These are phyloP conservation scores for Polyporus arcularius DNA, from an alignment of 768 basidiomycete species.

Conservation along the genomic window DNA sequence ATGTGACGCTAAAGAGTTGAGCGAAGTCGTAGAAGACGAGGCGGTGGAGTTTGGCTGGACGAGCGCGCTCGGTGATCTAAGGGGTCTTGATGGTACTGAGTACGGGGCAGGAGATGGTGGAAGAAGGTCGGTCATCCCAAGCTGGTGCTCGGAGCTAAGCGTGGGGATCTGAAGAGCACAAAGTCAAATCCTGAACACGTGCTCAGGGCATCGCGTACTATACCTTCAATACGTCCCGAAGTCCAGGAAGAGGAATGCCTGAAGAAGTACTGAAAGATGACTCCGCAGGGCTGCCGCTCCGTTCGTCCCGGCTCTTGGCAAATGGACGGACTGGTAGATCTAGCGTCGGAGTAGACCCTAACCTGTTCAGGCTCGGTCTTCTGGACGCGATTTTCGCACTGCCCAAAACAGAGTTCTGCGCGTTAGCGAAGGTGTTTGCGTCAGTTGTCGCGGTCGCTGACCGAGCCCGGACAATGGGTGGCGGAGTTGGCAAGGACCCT, in stretches of 20 bases:
- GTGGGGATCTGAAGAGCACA: conserved; percentile 52
- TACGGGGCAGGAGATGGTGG: conserved; percentile 62
- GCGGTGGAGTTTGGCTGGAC: conserved; percentile 32
- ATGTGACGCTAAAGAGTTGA: conserved; percentile 37
- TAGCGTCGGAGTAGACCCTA: conserved; percentile 57
- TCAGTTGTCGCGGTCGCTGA: conserved; percentile 35
- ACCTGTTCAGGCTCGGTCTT: conserved; percentile 44
- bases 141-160: conserved; percentile 67
- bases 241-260: conserved; percentile 44
- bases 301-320: conserved; percentile 40
- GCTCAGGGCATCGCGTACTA: not conserved
- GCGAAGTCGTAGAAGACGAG: conserved; percentile 41
- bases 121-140: conserved; percentile 67
- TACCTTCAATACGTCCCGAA: conserved; percentile 78
- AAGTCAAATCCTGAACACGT: conserved; percentile 1
- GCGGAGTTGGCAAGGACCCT: conserved; percentile 31
- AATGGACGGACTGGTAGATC: conserved; percentile 53
- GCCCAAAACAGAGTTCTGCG: conserved; percentile 13
- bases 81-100: conserved; percentile 40
- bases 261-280: conserved; percentile 16
- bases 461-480: conserved; percentile 33
- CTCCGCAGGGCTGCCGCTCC: conserved; percentile 49
- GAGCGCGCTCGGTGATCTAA: conserved; percentile 33
- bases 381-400: conserved; percentile 15
- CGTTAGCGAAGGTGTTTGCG: conserved; percentile 1